These are phyloP conservation scores for Dactylonectria macrodidyma DNA, from an alignment of 2,329 filamentous ascomycete genomes.

Conservation along the genomic window DNA sequence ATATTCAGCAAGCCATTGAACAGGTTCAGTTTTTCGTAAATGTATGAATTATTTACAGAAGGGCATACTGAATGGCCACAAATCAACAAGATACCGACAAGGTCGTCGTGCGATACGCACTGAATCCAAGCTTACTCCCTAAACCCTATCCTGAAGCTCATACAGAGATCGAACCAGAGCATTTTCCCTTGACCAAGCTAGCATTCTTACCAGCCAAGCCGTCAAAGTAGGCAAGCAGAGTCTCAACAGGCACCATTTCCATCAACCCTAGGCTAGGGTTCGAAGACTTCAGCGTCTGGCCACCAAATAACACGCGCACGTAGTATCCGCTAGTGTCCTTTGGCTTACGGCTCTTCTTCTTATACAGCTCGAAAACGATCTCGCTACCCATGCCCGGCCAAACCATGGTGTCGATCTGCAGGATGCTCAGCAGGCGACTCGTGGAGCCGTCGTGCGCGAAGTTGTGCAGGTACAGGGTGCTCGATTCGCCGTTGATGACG, in stretches of 20 bases:
- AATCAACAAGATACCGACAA: no score
- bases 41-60: no score
- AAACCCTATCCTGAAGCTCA: not conserved
- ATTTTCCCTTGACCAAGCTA: constrained; percentile 57
- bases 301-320: constrained; percentile 80
- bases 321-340: constrained; percentile 57
- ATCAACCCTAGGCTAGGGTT: constrained; percentile 77
- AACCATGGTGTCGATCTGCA: constrained; percentile 81
- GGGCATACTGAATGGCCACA: no score
- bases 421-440: constrained; percentile 74
- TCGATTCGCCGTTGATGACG: constrained; percentile 58
- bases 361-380: constrained; percentile 82
- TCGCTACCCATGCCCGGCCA: constrained; percentile 89
- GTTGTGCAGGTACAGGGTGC: constrained; percentile 77
- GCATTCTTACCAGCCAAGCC: constrained; percentile 73
- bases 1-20: no score
- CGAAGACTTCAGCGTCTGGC: constrained; percentile 76
- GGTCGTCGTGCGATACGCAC: no score
- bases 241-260: constrained; percentile 79
- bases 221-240: constrained; percentile 79
- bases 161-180: constrained; percentile 33
- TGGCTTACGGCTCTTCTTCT: constrained; percentile 46
- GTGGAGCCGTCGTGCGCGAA: constrained; percentile 85
- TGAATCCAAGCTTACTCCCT: not conserved
- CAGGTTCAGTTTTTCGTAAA: no score